Conservation (phyloP, 768 basidiomycete species). For the Rhizopogon roseolus region DNA sequence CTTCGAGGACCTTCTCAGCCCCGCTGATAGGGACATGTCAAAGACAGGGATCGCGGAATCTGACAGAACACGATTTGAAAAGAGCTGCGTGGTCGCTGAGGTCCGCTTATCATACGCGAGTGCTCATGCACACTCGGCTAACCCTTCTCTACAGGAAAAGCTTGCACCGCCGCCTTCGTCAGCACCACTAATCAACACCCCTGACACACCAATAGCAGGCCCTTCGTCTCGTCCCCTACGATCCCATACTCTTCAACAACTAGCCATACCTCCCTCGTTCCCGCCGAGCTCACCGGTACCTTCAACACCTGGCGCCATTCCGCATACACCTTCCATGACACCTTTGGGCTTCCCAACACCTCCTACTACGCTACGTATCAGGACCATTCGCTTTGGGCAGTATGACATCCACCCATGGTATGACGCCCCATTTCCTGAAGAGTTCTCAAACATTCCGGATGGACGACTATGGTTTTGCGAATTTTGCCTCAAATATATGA, state of each 20-base stretch:
- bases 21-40: constrained; percentile 65
- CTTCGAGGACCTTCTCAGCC: constrained; percentile 78
- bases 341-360: constrained; percentile 22
- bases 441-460: constrained; percentile 89
- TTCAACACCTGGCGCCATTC: constrained; percentile 29
- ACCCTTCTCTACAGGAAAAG: constrained; percentile 36
- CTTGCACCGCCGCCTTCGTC: constrained; percentile 36
- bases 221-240: constrained; percentile 61
- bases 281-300: constrained; percentile 31
- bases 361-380: constrained; percentile 59
- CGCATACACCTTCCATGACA: constrained; percentile 29
- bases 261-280: constrained; percentile 24
- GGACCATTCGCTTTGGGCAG: constrained; percentile 82
- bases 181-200: constrained; percentile 29
- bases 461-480: constrained; percentile 96
- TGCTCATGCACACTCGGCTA: background rate
- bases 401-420: constrained; percentile 98
- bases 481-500: constrained; percentile 98
- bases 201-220: constrained; percentile 41
- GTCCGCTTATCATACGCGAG: constrained; percentile 34
- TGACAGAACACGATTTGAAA: constrained; percentile 73
- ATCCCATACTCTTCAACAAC: constrained; percentile 43
- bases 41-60: constrained; percentile 55
- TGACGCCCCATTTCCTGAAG: constrained; percentile 97
- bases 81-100: constrained; percentile 68